Evolutionary conservation across 257 asterid genomes (phyloP).

Genomic region (Solanum chilense): DNA sequence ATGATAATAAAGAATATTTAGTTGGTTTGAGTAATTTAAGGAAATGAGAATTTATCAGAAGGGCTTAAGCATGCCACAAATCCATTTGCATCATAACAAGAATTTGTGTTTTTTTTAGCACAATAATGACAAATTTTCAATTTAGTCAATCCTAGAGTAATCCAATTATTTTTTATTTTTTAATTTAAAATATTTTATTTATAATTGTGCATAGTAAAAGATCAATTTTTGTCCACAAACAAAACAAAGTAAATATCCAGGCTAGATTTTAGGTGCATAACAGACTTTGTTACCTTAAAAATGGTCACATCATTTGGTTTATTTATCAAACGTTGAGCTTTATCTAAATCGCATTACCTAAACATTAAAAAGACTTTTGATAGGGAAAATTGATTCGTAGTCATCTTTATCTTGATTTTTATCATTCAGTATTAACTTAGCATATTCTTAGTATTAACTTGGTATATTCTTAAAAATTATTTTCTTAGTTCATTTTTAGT

Average conservation of each 20-base stretch:
- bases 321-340: background rate
- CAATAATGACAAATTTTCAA: background rate
- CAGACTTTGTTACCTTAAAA: background rate
- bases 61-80: background rate
- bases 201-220: background rate
- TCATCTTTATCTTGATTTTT: background rate
- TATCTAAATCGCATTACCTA: too few relatives aligned
- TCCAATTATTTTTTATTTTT: background rate
- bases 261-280: background rate
- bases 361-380: accelerated
- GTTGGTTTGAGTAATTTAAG: background rate
- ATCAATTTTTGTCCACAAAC: background rate
- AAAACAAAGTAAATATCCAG: background rate
- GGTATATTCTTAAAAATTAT: too few relatives aligned
- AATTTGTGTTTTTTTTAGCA: background rate
- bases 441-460: too few relatives aligned
- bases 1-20: background rate
- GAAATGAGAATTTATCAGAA: too few relatives aligned
- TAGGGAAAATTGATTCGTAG: background rate
- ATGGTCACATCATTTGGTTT: background rate
- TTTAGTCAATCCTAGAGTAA: background rate
- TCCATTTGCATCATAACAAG: background rate
- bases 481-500: background rate
- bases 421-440: background rate
- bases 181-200: too few relatives aligned